Evolutionary conservation across 352 stramenopile species (phyloP), one percentile per base, ranked within the genome.

Genomic region (Phytopythium chamaehyphon): DNA sequence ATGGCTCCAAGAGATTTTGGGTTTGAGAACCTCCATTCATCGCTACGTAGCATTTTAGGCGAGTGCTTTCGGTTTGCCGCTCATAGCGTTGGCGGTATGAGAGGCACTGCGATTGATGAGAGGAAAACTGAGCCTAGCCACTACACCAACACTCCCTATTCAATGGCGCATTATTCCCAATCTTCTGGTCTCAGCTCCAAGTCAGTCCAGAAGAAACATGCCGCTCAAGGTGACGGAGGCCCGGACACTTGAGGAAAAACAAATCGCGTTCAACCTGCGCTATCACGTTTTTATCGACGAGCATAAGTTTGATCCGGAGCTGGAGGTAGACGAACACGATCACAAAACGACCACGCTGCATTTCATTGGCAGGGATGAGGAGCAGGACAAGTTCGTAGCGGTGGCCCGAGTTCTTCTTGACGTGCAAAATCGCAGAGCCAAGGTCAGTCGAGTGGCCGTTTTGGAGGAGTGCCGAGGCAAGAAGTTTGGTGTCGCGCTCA

Each of bases 361-460:
- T 43, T 83, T 86, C 37, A 5, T 86, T 15, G 76, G 68, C 47
- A 74, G 70, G 36, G 70, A 86, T 46, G 38, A 65, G 18, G 73
- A 86, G 40, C 47, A 72, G 49, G 61, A 71, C 59, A 76, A 77
- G 62, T 75, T 66, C 50, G 67, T 84, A 18, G 73, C 76, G 1
- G 72, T 78, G 10, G 73, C 69, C 7, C 73, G 76, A 18, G 63
- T 64, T 24, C 36, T 86, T 23, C 47, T 86, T 24, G 64, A 74
- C 37, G 28, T 57, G 0, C 28, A 47, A 7, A 35, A 40, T 24
- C 62, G 61, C 49, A 73, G 66, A 42, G 74, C 67, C 52, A 81
- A 77, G 49, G 64, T 88, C 36, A 67, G 77, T 0, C 74, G 77
- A 8, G 72, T 88, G 12, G 74, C 67, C 1, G 74, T 88, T 54